These are phyloP conservation scores for Penicillium sp. DNA, from an alignment of 2,329 filamentous ascomycete species.

Conservation along the genomic window DNA sequence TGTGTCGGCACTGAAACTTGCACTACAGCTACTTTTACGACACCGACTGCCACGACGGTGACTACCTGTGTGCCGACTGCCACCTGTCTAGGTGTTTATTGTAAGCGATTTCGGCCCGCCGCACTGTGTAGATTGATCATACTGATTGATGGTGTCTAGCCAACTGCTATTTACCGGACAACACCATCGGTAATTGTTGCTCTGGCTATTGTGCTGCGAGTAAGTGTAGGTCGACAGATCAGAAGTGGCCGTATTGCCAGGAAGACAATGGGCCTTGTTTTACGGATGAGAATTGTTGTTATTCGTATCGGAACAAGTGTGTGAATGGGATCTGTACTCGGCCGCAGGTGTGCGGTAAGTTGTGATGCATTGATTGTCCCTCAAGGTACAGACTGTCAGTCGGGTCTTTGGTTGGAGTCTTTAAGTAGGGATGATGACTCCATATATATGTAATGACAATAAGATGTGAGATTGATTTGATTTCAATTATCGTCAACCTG, in stretches of 20 bases:
- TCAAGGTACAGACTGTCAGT: neutral
- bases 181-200: slow-evolving; percentile 29
- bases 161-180: slow-evolving; percentile 19
- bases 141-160: neutral
- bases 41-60: slow-evolving; percentile 25
- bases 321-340: slow-evolving; percentile 29
- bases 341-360: neutral
- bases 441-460: neutral
- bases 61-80: slow-evolving; percentile 31
- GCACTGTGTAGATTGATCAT: neutral
- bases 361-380: neutral
- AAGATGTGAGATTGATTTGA: neutral
- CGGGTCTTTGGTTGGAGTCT: neutral
- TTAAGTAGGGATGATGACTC: too few species aligned
- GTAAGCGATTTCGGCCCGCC: slow-evolving; percentile 18
- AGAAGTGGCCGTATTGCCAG: slow-evolving; percentile 32
- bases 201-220: slow-evolving; percentile 37
- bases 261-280: slow-evolving; percentile 34
- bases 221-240: slow-evolving; percentile 35
- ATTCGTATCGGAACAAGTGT: slow-evolving; percentile 30
- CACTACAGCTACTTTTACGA: slow-evolving; percentile 28
- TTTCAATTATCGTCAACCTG: neutral
- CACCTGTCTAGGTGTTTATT: slow-evolving; percentile 33
- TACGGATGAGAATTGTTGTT: slow-evolving; percentile 36
- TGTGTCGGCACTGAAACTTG: slow-evolving; percentile 30